phyloP scores from a whole-genome alignment of 176 grass and related monocot species.

The Cocos nucifera region DNA sequence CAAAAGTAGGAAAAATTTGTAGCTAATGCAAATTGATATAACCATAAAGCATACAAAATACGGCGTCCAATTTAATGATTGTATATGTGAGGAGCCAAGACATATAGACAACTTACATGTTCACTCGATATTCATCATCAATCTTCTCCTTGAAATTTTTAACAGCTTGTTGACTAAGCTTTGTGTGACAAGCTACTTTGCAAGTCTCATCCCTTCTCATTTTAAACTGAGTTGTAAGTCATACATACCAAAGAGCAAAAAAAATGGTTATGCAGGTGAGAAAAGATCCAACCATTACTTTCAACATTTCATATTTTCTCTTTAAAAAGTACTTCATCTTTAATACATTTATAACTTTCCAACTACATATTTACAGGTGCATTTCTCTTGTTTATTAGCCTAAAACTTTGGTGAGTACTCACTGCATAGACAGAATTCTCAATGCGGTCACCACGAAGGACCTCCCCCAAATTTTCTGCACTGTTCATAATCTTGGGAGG shows the following conservation, averaged over 20 bases:
- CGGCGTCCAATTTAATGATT: too few species aligned
- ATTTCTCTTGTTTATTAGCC: too few species aligned
- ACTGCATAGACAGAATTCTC: conserved; percentile 75
- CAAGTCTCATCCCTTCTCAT: conserved; percentile 68
- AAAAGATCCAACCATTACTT: too few species aligned
- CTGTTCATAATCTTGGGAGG: conserved; percentile 54
- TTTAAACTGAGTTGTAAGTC: conserved; percentile 40
- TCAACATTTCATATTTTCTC: too few species aligned
- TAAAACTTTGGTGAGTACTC: conserved; percentile 6
- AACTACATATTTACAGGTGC: too few species aligned
- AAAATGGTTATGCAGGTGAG: not conserved
- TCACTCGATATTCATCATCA: conserved; percentile 75
- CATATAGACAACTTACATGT: conserved; percentile 46
- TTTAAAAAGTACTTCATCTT: too few species aligned
- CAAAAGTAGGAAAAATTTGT: too few species aligned
- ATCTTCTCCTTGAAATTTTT: conserved; percentile 91
- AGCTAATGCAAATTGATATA: too few species aligned
- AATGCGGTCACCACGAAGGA: conserved; percentile 78
- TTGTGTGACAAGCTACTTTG: conserved; percentile 47
- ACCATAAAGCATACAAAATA: too few species aligned
- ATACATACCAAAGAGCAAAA: not conserved
- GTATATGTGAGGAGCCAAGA: not conserved
- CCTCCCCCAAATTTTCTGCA: conserved; percentile 76
- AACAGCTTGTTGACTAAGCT: conserved; percentile 49
- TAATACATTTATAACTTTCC: too few species aligned